Base-by-base conservation (phyloP, 305 asterid genomes). In the Nicotiana rustica region DNA sequence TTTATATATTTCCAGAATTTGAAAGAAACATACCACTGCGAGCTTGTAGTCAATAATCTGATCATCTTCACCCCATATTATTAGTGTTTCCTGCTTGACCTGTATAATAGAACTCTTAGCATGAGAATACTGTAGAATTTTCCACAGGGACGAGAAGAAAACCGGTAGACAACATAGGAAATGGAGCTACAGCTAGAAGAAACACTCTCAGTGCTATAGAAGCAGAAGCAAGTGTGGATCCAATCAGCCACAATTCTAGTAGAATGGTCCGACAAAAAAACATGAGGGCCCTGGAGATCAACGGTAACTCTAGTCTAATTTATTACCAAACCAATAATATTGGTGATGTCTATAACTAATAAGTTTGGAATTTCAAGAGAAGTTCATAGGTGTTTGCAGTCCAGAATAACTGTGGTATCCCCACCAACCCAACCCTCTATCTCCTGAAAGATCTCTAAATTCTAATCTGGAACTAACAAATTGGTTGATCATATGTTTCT, bases 1-100 rank as follows among this genome's bases (percentile, higher is more conserved):
- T 47, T 29, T 61, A 36, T 18, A 57, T 38, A 38, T 19, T 60
- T 47, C 15, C 3, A 3, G 36, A 44, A 4, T 36, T 57, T 4
- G 70, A 18, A 60, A 38, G 82, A 71, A 68, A 83, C 92, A 69
- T 64, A 93, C 98, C 95, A 71, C 86, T 44, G 93, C 93, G 38
- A 89, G 86, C 85, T 90, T 86, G 29, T 66, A 71, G 93, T 87
- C 81, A 62, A 89, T 88, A 47, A 94, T 91, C n/a, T 87, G 89
- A 78, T 94, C 98, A 18, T 83, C 82, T 82, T 92, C 93, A 6
- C 97, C 92, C 91, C 89, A 88, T 84, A 94, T 87, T 79, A 93
- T 87, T 62, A 94, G 93, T 56, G 91, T 77, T 78, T 85, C 90
- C 67, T 90, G 92, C 85, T 89, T 90, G 81, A 94, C 96, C 98